Conservation (phyloP, 371 early-diverging fungal species). For the Mortierella sp. region DNA sequence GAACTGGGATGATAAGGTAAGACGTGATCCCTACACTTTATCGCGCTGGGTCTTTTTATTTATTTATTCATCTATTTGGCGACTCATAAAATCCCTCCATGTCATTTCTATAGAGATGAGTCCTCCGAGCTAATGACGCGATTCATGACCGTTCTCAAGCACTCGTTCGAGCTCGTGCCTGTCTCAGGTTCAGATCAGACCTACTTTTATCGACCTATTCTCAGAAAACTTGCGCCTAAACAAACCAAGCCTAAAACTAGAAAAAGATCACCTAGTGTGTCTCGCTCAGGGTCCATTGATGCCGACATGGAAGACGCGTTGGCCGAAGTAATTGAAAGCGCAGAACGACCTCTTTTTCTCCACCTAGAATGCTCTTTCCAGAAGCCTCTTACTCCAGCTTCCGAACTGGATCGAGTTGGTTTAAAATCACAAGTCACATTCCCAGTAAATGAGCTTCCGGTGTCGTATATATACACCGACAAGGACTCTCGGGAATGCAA, state of each 20-base stretch:
- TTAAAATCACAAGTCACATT: conserved; percentile 58
- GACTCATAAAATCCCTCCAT: neutral
- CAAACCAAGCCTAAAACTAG: conserved; percentile 30
- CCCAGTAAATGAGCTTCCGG: conserved; percentile 70
- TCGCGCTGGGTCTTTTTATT: neutral
- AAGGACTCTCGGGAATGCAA: conserved; percentile 49
- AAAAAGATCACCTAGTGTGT: conserved; percentile 54
- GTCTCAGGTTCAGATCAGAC: conserved; percentile 63
- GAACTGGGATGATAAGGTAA: conserved; percentile 59
- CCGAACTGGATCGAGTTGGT: conserved; percentile 56
- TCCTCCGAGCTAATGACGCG: conserved; percentile 62
- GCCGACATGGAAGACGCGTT: conserved; percentile 63
- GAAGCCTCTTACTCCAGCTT: conserved; percentile 56
- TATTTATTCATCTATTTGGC: neutral
- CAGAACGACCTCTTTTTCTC: conserved; percentile 72
- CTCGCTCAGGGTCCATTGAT: conserved; percentile 52
- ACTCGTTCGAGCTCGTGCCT: conserved; percentile 74
- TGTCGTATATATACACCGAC: conserved; percentile 58
- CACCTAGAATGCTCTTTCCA: conserved; percentile 77
- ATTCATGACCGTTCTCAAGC: conserved; percentile 70
- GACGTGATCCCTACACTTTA: too few relatives aligned
- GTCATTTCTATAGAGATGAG: conserved; percentile 57
- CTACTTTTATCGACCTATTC: conserved; percentile 76
- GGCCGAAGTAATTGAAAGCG: conserved; percentile 68
- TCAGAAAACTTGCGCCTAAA: conserved; percentile 62